phyloP scores from a whole-genome alignment of 208 protist species.

The Herpetomonas tarakana region DNA sequence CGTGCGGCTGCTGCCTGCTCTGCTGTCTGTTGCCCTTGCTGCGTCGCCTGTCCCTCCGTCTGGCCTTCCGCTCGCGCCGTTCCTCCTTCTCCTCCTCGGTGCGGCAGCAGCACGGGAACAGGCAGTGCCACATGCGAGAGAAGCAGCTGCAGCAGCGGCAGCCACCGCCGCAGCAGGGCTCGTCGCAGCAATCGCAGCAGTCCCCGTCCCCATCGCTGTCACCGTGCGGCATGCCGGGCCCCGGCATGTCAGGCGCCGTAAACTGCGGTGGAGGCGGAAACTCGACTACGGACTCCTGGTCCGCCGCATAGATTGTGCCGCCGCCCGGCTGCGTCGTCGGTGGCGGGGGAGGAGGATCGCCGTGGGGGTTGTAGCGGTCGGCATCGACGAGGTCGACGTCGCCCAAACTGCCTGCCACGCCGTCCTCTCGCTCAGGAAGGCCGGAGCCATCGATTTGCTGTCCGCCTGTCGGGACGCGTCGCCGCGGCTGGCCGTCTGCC shows the following conservation, averaged over 20 bases:
- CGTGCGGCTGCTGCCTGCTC: background rate
- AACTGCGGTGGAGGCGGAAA: conserved; percentile 61
- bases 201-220: conserved; percentile 15
- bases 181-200: background rate
- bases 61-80: background rate
- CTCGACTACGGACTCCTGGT: conserved; percentile 37
- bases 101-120: conserved; percentile 34
- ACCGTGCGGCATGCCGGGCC: conserved; percentile 12
- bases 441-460: background rate
- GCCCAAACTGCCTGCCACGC: background rate
- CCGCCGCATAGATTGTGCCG: background rate
- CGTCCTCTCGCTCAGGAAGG: background rate
- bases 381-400: background rate
- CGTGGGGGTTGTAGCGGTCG: conserved; percentile 2
- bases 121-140: conserved; percentile 15
- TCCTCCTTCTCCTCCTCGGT: background rate
- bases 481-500: no score
- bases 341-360: background rate
- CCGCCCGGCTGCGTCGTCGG: background rate
- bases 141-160: conserved; percentile 10
- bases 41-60: background rate
- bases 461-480: background rate
- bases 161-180: conserved; percentile 16
- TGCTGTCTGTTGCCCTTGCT: background rate
- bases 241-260: conserved; percentile 48